Base-by-base conservation (phyloP, 305 asterid species). In the Striga hermonthica region DNA sequence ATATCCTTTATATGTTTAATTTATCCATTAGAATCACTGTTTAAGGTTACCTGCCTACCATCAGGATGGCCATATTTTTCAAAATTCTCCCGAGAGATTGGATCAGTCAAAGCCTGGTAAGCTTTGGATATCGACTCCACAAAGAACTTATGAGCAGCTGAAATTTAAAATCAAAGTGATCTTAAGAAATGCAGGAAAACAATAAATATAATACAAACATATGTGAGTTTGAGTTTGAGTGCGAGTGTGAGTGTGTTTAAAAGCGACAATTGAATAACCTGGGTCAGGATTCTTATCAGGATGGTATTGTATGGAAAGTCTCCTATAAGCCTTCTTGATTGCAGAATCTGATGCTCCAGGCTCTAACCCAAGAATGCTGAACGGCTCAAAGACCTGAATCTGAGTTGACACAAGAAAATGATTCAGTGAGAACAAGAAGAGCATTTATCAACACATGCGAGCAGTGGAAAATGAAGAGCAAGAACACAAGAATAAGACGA, bases 281-380 rank as follows among this genome's bases (percentile, higher is more conserved):
- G 96, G 99, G 72, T 93, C 99, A 3, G 99, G 99, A 80, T 93
- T 93, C 82, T 93, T 93, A 81, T 93, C 99, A 68, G 99, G 99
- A 77, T 93, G 99, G 81, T 88, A 93, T 74, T 88, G 97, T 77
- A 94, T 79, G 66, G 99, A 94, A 68, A 90, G 95, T 76, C 86
- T 90, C 84, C 99, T 82, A 74, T 90, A 94, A 40, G 96, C 96
- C 82, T 90, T 94, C 86, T 94, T 94, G 79, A 94, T 90, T 71
- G 76, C 95, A 8, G 86, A 74, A 59, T 90, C 97, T 55, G 95
- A 81, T 73, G 89, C 99, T 74, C 96, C 96, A 48, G 88, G 68
- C 68, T 84, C 95, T 75, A 94, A 79, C 71, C 97, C 99, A 77
- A 94, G 97, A 75, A 94, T 90, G 72, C 81, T 83, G 80, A 88